Percentiles rank a stretch among this genome's conserved stretches.
These are phyloP conservation scores for Starmerella bombi DNA, from an alignment of 805 yeast species.

Conservation along the genomic window DNA sequence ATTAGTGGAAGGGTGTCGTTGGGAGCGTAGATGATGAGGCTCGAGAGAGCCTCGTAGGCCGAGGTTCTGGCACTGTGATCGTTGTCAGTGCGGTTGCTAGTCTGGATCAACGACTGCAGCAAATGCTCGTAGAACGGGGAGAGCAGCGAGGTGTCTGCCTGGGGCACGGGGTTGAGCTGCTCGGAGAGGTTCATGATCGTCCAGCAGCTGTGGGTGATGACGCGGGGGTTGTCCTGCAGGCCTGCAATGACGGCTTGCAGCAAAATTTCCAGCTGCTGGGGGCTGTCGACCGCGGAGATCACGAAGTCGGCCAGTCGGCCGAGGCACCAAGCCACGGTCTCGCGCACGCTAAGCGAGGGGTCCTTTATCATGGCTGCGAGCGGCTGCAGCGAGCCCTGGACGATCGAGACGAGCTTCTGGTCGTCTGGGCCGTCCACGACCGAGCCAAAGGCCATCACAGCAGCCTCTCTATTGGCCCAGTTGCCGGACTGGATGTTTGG, in stretches of 20 bases:
- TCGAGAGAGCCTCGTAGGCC: constrained; percentile 87
- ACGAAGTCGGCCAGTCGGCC: constrained; percentile 82
- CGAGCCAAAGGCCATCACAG: constrained; percentile 98
- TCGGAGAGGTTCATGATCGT: constrained; percentile 83
- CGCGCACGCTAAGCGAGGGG: constrained; percentile 71
- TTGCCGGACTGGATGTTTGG: constrained; percentile 43
- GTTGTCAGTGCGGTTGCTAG: constrained; percentile 63
- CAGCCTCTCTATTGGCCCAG: constrained; percentile 92
- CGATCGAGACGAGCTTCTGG: constrained; percentile 49
- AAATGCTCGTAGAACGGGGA: constrained; percentile 60
- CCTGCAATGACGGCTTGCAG: constrained; percentile 65
- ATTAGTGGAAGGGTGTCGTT: constrained; percentile 55
- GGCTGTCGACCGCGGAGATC: constrained; percentile 59
- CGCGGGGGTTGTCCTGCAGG: constrained; percentile 82
- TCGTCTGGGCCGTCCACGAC: constrained; percentile 88
- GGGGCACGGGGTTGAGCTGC: constrained; percentile 43
- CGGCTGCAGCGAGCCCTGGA: constrained; percentile 73
- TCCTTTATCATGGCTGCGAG: constrained; percentile 64
- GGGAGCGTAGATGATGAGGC: constrained; percentile 65
- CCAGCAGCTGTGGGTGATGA: constrained; percentile 97
- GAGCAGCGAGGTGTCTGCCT: constrained; percentile 42
- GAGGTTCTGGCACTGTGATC: constrained; percentile 84
- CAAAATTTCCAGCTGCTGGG: constrained; percentile 53
- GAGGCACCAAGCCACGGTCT: constrained; percentile 96
- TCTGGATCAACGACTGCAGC: constrained; percentile 54